Evolutionary conservation across 2,329 filamentous ascomycete species (phyloP).

Genomic region (Neonectria ditissima): DNA sequence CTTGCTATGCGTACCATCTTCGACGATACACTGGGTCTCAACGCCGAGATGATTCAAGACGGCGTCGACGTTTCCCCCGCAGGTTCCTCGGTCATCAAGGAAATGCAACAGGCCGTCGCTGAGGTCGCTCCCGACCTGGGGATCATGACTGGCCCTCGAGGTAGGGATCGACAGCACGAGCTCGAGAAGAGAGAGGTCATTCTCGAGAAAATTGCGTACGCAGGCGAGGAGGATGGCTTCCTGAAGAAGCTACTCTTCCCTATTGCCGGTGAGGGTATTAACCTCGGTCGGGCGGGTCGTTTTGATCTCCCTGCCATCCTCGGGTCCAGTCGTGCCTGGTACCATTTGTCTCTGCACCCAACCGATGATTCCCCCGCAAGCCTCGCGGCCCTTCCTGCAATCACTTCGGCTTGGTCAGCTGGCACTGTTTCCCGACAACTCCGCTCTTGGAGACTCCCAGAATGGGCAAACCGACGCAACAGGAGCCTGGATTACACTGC

Average conservation of each 20-base stretch:
- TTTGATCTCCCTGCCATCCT: constrained; percentile 82
- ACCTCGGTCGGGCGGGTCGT: constrained; percentile 80
- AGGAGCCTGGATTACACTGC: constrained; percentile 94
- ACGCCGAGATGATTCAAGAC: constrained; percentile 96
- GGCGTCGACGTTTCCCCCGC: constrained; percentile 81
- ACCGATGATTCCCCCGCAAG: constrained; percentile 85
- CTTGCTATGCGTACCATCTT: constrained; percentile 91
- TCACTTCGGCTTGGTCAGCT: constrained; percentile 91
- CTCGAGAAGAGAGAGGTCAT: constrained; percentile 85
- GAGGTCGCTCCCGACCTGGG: constrained; percentile 84
- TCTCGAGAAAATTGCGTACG: constrained; percentile 87
- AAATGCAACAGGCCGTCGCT: constrained; percentile 85
- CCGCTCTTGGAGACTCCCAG: constrained; percentile 90
- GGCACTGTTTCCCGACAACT: constrained; percentile 92
- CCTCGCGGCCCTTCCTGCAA: constrained; percentile 76
- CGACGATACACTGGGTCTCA: constrained; percentile 92
- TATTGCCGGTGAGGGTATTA: constrained; percentile 80
- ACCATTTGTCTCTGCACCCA: constrained; percentile 90
- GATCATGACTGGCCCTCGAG: constrained; percentile 74
- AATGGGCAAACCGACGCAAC: constrained; percentile 96
- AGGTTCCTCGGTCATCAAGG: constrained; percentile 85
- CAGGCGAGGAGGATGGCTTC: constrained; percentile 85
- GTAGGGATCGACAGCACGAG: constrained; percentile 80
- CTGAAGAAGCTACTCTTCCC: constrained; percentile 86
- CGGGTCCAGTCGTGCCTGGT: constrained; percentile 91